Conservation (phyloP, 306 rosid genomes). For the Acacia confusa region DNA sequence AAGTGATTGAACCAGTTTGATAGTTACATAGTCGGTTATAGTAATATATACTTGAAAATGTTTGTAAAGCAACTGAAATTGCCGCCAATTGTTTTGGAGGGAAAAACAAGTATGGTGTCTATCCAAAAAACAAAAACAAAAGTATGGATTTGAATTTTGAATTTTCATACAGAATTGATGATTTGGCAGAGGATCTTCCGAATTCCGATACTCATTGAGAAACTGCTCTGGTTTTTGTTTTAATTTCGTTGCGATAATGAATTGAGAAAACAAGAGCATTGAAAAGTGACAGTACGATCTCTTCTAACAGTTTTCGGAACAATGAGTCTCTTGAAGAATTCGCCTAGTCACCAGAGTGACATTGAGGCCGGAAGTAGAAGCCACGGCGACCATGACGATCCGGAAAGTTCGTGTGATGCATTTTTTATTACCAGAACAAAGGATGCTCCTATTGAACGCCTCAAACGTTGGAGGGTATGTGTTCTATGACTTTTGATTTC, state of each 20-base stretch:
- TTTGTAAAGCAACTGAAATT: neutral
- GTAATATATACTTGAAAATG: neutral
- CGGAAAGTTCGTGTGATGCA: slow-evolving; percentile 39
- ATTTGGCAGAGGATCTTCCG: neutral
- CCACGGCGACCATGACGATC: slow-evolving; percentile 49
- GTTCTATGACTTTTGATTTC: slow-evolving; percentile 7
- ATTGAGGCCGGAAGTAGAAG: slow-evolving; percentile 56
- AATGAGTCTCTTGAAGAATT: slow-evolving; percentile 52
- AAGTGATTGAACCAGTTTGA: neutral
- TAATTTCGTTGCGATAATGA: neutral
- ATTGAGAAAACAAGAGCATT: neutral
- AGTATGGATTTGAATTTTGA: neutral
- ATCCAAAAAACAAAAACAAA: no score
- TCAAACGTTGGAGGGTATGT: slow-evolving; percentile 86
- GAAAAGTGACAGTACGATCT: slow-evolving; percentile 72
- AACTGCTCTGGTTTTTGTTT: neutral
- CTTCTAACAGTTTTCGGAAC: slow-evolving; percentile 72
- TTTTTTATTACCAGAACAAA: slow-evolving; percentile 77
- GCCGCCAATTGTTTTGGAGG: neutral
- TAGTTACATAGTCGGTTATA: neutral
- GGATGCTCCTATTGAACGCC: slow-evolving; percentile 78
- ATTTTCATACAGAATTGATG: neutral
- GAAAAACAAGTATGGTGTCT: neutral
- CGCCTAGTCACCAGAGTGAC: slow-evolving; percentile 50
- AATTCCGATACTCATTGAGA: neutral